These are phyloP conservation scores for Brassica napus DNA, from an alignment of 345 rosid species.

Conservation along the genomic window Da-Ae NC_063452.1:38702501-38703000, in stretches of 20 bases:
- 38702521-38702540: conserved; percentile 77
- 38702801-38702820: conserved; percentile 74
- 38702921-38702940: conserved; percentile 55
- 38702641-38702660: conserved; percentile 37
- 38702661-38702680: neutral
- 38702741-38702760: conserved; percentile 74
- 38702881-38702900: conserved; percentile 8
- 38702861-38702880: conserved; percentile 50
- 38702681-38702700: neutral
- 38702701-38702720: conserved; percentile 6
- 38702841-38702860: conserved; percentile 83
- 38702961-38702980: conserved; percentile 51
- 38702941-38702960: conserved; percentile 59
- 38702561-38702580: conserved; percentile 87
- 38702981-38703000: conserved; percentile 42
- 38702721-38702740: conserved; percentile 48
- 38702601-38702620: conserved; percentile 96
- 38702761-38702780: conserved; percentile 92
- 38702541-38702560: conserved; percentile 93
- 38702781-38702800: conserved; percentile 71
- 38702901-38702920: neutral
- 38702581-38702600: conserved; percentile 83
- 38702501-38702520: conserved; percentile 69
- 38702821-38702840: conserved; percentile 87
- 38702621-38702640: conserved; percentile 87